Conservation (phyloP, 306 rosid species). For the Corylus heterophylla region DNA sequence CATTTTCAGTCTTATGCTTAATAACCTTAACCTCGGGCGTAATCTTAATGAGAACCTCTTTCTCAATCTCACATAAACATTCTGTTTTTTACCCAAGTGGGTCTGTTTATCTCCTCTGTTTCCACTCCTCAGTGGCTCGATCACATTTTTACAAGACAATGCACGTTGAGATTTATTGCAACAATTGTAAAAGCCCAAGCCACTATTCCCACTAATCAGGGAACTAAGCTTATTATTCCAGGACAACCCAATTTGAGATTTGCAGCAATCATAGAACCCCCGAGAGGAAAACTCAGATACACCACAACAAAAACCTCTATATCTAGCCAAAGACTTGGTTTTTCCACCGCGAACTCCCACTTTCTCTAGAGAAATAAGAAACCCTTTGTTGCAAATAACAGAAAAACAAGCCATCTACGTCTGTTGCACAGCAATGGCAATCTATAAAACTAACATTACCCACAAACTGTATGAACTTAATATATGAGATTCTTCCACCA, state of each 20-base stretch:
- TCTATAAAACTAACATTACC: slow-evolving; percentile 20
- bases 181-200: slow-evolving; percentile 42
- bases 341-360: slow-evolving; percentile 35
- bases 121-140: slow-evolving; percentile 52
- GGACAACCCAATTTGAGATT: slow-evolving; percentile 38
- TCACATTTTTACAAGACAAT: slow-evolving; percentile 44
- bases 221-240: slow-evolving; percentile 35
- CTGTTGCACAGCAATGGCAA: slow-evolving; percentile 16
- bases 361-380: slow-evolving; percentile 27
- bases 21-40: slow-evolving; percentile 73
- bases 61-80: slow-evolving; percentile 47
- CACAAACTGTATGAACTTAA: slow-evolving; percentile 27
- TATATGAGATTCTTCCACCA: not conserved
- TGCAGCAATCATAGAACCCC: slow-evolving; percentile 34
- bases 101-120: slow-evolving; percentile 43
- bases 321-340: slow-evolving; percentile 45
- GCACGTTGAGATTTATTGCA: slow-evolving; percentile 41
- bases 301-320: slow-evolving; percentile 38
- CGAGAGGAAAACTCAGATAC: slow-evolving; percentile 40
- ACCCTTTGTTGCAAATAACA: slow-evolving; percentile 53
- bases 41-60: slow-evolving; percentile 72
- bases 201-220: slow-evolving; percentile 27
- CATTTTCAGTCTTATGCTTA: slow-evolving; percentile 56
- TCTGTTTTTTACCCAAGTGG: slow-evolving; percentile 39
- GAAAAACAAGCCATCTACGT: slow-evolving; percentile 77